Evolutionary conservation across 2,329 filamentous ascomycete species (phyloP).

Genomic region (Neonectria ditissima): DNA sequence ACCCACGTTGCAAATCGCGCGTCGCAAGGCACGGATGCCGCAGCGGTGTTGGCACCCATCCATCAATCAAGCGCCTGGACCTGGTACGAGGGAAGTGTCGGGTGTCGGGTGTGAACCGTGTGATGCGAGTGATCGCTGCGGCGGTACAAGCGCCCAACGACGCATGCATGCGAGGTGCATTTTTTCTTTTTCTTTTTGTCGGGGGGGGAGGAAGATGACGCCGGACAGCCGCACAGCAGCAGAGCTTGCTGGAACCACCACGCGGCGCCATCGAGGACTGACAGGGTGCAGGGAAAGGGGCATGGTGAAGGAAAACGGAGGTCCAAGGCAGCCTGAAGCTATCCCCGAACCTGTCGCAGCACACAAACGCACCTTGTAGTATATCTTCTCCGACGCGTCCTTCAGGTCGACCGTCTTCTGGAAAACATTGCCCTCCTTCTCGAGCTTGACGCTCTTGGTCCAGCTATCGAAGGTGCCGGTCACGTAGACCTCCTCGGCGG

Average conservation of each 20-base stretch:
- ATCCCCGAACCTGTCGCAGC: constrained; percentile 15
- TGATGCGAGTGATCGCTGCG: constrained; percentile 13
- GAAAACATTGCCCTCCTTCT: constrained; percentile 79
- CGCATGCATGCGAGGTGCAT: constrained; percentile 7
- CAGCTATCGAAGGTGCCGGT: constrained; percentile 97
- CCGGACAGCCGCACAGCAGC: constrained; percentile 8
- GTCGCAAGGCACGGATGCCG: constrained; percentile 34
- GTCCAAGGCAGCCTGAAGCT: constrained; percentile 3
- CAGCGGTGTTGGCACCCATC: constrained; percentile 30
- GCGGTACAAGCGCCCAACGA: constrained; percentile 29
- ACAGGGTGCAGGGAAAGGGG: constrained; percentile 17
- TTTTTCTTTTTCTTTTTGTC: constrained; percentile 3
- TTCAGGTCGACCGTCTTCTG: constrained; percentile 84
- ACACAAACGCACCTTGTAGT: constrained; percentile 84
- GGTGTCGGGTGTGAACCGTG: constrained; percentile 21
- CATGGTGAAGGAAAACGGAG: neutral
- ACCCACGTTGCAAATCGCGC: neutral
- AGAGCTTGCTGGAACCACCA: constrained; percentile 23
- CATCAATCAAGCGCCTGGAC: constrained; percentile 17
- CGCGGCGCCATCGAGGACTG: constrained; percentile 7
- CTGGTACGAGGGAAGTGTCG: constrained; percentile 29
- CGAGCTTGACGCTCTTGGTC: constrained; percentile 86
- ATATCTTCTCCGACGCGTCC: constrained; percentile 76
- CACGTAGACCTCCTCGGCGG: constrained; percentile 89
- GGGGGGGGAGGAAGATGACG: constrained; percentile 2